Percentiles rank a stretch among this genome's conserved stretches.
These are phyloP conservation scores for Lentinula sp. DNA, from an alignment of 768 basidiomycete genomes.

Conservation along the genomic window DNA sequence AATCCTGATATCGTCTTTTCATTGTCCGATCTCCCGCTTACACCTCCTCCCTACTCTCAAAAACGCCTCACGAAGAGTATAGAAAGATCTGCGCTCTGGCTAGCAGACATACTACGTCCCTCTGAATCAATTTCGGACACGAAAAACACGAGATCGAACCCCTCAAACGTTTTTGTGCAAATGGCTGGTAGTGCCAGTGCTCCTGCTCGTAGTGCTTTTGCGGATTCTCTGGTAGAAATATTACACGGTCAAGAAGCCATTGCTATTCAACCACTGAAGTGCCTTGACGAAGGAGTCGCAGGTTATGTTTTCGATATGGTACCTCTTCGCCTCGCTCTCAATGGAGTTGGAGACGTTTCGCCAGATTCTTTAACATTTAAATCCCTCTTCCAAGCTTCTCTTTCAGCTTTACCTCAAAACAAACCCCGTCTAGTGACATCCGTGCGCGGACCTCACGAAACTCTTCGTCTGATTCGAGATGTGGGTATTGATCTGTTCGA, in stretches of 20 bases:
- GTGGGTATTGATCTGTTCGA: slow-evolving; percentile 78
- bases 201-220: slow-evolving; percentile 59
- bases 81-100: slow-evolving; percentile 63
- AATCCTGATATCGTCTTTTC: slow-evolving; percentile 69
- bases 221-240: slow-evolving; percentile 48
- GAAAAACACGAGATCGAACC: slow-evolving; percentile 9
- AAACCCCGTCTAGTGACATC: slow-evolving; percentile 65
- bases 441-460: slow-evolving; percentile 62
- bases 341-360: slow-evolving; percentile 19
- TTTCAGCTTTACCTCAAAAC: slow-evolving; percentile 38
- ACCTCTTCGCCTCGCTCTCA: slow-evolving; percentile 31
- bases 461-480: slow-evolving; percentile 55
- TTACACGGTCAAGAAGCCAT: slow-evolving; percentile 52
- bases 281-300: slow-evolving; percentile 59
- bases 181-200: slow-evolving; percentile 57
- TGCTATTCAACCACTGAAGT: slow-evolving; percentile 40
- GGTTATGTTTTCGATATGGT: slow-evolving; percentile 73
- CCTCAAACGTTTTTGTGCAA: slow-evolving; percentile 55
- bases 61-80: slow-evolving; percentile 73
- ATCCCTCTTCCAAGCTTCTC: slow-evolving; percentile 53
- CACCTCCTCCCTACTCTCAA: slow-evolving; percentile 63
- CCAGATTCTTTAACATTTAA: slow-evolving; percentile 14
- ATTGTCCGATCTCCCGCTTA: slow-evolving; percentile 64
- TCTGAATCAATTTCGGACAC: neutral
- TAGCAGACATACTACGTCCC: slow-evolving; percentile 43